Evolutionary conservation across 495 filamentous ascomycete species (phyloP).

Genomic region (Cercophora sp.): DNA sequence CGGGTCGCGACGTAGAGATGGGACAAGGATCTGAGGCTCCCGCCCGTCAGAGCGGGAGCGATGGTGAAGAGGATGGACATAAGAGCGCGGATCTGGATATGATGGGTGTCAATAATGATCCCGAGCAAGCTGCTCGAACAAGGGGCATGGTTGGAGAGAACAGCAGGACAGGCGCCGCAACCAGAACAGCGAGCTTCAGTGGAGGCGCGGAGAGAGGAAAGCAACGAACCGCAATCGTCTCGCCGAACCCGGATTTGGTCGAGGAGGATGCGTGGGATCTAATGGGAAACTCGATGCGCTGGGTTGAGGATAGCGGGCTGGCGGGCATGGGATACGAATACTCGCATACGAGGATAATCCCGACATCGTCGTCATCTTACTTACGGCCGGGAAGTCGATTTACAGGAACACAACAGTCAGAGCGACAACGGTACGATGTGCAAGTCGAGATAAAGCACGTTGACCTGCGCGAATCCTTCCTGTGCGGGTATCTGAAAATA

Average conservation of each 20-base stretch:
- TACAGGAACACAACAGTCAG: constrained; percentile 84
- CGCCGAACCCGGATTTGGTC: constrained; percentile 11
- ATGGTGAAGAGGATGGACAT: constrained; percentile 22
- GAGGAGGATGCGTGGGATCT: constrained; percentile 20
- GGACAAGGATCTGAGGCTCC: constrained; percentile 14
- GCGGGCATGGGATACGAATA: constrained; percentile 58
- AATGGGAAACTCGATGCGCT: constrained; percentile 17
- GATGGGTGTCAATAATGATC: constrained; percentile 12
- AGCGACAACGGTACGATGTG: constrained; percentile 86
- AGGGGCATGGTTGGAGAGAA: constrained; percentile 13
- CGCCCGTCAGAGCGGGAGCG: constrained; percentile 3
- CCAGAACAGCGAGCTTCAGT: background rate
- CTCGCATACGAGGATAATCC: constrained; percentile 60
- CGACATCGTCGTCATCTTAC: constrained; percentile 70
- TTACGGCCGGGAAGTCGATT: constrained; percentile 87
- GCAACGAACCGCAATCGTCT: constrained; percentile 1
- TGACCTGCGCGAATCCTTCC: constrained; percentile 88
- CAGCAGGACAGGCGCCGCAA: constrained; percentile 13
- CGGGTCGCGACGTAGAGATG: constrained; percentile 24
- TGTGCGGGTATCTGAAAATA: constrained; percentile 94
- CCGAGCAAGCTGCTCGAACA: background rate
- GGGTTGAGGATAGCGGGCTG: constrained; percentile 30
- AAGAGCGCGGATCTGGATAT: constrained; percentile 37
- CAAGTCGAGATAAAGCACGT: constrained; percentile 97
- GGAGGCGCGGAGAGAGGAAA: background rate